Percentiles rank a stretch among this genome's conserved stretches.
phyloP scores from a whole-genome alignment of 2,329 filamentous ascomycete species.

The Pseudocercospora macadamiae region DNA sequence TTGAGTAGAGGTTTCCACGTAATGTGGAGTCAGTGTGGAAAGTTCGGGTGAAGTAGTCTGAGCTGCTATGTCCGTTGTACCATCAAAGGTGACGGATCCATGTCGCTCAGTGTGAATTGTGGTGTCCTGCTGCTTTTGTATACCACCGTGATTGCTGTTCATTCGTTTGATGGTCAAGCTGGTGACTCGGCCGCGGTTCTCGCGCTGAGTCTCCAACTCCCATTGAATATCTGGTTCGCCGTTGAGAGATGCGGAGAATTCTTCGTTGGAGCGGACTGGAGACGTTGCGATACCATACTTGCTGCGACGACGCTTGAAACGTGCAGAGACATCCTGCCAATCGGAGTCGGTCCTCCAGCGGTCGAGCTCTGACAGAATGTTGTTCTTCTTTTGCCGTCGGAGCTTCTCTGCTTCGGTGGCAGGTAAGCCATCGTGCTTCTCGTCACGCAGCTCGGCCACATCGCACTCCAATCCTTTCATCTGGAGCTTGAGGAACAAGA shows the following conservation, averaged over 20 bases:
- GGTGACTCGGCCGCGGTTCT: slow-evolving; percentile 28
- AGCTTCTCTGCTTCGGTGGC: slow-evolving; percentile 7
- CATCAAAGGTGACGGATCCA: slow-evolving; percentile 19
- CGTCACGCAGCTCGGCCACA: slow-evolving; percentile 28
- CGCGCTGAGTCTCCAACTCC: slow-evolving; percentile 33
- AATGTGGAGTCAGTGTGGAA: neutral
- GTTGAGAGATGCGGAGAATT: slow-evolving; percentile 7
- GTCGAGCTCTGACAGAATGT: slow-evolving; percentile 37
- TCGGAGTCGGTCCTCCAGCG: slow-evolving; percentile 38
- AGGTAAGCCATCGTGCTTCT: slow-evolving; percentile 20
- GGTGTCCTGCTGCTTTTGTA: slow-evolving; percentile 7
- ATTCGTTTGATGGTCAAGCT: slow-evolving; percentile 34
- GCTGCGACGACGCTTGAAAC: slow-evolving; percentile 35
- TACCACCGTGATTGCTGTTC: slow-evolving; percentile 17
- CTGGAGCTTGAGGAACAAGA: slow-evolving; percentile 45
- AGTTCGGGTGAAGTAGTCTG: neutral
- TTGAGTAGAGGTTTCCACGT: slow-evolving; percentile 16
- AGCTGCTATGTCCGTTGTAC: slow-evolving; percentile 11
- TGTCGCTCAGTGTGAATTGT: slow-evolving; percentile 11
- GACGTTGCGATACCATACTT: slow-evolving; percentile 34
- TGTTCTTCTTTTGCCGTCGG: slow-evolving; percentile 23
- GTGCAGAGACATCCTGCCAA: slow-evolving; percentile 40
- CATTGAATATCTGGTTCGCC: slow-evolving; percentile 29
- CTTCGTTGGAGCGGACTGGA: slow-evolving; percentile 18
- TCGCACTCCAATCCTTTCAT: slow-evolving; percentile 42